Conservation (phyloP, 1,284 basidiomycete species). For the Hemileia vastatrix region DNA sequence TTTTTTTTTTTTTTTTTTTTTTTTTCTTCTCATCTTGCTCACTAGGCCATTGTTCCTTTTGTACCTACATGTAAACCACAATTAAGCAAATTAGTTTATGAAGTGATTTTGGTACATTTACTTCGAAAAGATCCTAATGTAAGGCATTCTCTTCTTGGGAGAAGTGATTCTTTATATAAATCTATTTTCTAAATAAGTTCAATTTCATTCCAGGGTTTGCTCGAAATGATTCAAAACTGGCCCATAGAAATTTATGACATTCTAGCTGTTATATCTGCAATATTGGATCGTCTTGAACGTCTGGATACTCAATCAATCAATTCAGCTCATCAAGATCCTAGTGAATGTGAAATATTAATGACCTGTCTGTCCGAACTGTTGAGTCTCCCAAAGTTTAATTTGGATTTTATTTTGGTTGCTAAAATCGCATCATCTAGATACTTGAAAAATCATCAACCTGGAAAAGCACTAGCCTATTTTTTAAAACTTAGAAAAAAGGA, state of each 20-base stretch:
- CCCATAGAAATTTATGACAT: constrained; percentile 83
- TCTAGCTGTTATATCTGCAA: constrained; percentile 70
- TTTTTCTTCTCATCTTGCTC: not conserved
- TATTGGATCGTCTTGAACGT: constrained; percentile 71
- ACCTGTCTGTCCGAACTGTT: constrained; percentile 85
- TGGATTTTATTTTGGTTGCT: not conserved
- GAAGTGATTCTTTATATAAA: not conserved
- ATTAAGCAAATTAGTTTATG: constrained; percentile 76
- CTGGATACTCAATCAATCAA: not conserved
- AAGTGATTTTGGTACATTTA: constrained; percentile 85
- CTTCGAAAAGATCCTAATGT: constrained; percentile 67
- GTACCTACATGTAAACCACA: constrained; percentile 74
- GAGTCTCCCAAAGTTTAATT: constrained; percentile 36
- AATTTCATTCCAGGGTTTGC: constrained; percentile 53
- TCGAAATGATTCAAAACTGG: constrained; percentile 75
- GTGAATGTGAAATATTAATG: constrained; percentile 62
- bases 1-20: not conserved
- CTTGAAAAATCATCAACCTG: constrained; percentile 76
- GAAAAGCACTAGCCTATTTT: constrained; percentile 83
- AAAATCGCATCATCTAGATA: constrained; percentile 51
- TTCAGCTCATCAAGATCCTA: constrained; percentile 35
- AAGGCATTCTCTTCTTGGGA: too few species aligned
- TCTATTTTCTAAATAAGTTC: too few species aligned
- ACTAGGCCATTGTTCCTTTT: constrained; percentile 72
- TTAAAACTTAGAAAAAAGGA: constrained; percentile 73